These are phyloP conservation scores for Carnegiea gigantea DNA, from an alignment of 179 eudicot genomes.

Conservation along the genomic window DNA sequence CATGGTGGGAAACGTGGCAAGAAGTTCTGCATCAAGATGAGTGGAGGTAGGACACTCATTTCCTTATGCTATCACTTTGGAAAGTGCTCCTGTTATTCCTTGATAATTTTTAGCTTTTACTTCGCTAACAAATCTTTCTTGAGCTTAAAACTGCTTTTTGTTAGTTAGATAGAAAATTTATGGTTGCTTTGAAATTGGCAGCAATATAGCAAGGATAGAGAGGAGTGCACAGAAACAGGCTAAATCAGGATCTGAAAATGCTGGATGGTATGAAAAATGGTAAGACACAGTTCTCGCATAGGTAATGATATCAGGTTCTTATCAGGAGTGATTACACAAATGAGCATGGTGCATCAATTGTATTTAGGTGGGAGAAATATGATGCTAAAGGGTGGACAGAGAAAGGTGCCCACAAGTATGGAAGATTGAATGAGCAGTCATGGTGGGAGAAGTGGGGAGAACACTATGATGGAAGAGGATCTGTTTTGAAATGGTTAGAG, in stretches of 20 bases:
- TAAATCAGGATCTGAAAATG: constrained; percentile 94
- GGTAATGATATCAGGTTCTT: neutral
- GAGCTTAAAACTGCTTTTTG: neutral
- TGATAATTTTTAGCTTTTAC: neutral
- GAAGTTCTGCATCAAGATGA: constrained; percentile 98
- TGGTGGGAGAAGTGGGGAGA: constrained; percentile 99
- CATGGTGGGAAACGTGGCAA: constrained; percentile 99
- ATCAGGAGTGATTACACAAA: neutral
- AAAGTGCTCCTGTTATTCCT: neutral
- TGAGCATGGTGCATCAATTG: constrained; percentile 4
- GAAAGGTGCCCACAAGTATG: constrained; percentile 98
- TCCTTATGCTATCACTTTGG: neutral
- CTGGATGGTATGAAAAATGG: constrained; percentile 99
- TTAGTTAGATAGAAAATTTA: neutral
- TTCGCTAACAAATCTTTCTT: neutral
- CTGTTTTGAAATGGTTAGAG: constrained; percentile 78
- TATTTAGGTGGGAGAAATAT: constrained; percentile 86
- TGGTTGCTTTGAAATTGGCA: constrained; percentile 37
- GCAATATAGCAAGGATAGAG: constrained; percentile 94
- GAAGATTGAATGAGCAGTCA: constrained; percentile 89
- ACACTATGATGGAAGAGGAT: constrained; percentile 95
- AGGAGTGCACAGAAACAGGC: constrained; percentile 99
- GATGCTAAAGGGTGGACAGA: constrained; percentile 99
- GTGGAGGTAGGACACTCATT: constrained; percentile 63
- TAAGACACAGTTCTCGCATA: constrained; percentile 33